Percentiles rank a stretch among this genome's conserved stretches.
These are phyloP conservation scores for Inosperma sp. DNA, from an alignment of 768 basidiomycete species.

Conservation along the genomic window DNA sequence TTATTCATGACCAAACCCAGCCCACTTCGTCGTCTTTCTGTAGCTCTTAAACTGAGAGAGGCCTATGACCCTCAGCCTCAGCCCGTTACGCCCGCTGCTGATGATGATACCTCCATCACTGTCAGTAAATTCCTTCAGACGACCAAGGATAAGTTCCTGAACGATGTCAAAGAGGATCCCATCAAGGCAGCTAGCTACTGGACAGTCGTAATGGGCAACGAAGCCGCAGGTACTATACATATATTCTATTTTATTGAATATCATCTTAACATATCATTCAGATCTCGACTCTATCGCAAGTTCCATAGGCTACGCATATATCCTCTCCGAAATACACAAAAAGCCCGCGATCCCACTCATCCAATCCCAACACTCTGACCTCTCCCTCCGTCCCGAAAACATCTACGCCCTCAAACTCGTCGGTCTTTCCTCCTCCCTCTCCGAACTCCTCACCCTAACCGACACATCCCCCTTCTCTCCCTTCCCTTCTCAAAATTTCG, in stretches of 20 bases:
- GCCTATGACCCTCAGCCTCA: constrained; percentile 23
- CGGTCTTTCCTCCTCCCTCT: constrained; percentile 37
- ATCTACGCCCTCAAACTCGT: constrained; percentile 64
- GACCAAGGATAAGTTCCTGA: constrained; percentile 58
- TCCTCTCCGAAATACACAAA: constrained; percentile 54
- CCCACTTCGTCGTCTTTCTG: constrained; percentile 35
- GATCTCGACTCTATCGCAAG: constrained; percentile 90
- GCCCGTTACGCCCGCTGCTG: constrained; percentile 14
- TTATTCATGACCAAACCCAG: constrained; percentile 15
- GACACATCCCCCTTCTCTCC: constrained; percentile 52
- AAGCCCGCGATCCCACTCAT: constrained; percentile 64
- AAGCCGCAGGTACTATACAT: constrained; percentile 73
- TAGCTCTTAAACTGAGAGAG: constrained; percentile 31
- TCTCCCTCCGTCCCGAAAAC: constrained; percentile 85
- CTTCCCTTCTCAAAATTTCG: constrained; percentile 57
- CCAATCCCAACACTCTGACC: constrained; percentile 61
- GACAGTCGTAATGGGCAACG: constrained; percentile 92
- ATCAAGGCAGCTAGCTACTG: constrained; percentile 52
- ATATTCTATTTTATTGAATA: constrained; percentile 1
- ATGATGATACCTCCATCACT: constrained; percentile 15
- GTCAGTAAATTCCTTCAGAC: constrained; percentile 31
- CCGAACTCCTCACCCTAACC: constrained; percentile 61
- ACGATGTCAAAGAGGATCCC: constrained; percentile 41
- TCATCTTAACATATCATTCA: constrained; percentile 26
- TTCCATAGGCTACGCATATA: constrained; percentile 79